A percentile compares a stretch with the other conserved stretches of the same genome.
These are phyloP conservation scores for apple (Malus domestica) DNA, from an alignment of 306 rosid genomes.

Conservation along the genomic window ASM211411v1 NC_041803.1:6576501-6577000, in stretches of 20 bases:
- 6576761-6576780: conserved; percentile 82
- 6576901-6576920: conserved; percentile 91
- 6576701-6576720: conserved; percentile 21
- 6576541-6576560: not conserved
- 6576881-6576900: conserved; percentile 66
- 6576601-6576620: not conserved
- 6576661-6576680: not conserved
- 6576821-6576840: conserved; percentile 10
- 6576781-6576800: conserved; percentile 86
- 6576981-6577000: conserved; percentile 38
- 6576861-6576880: not conserved
- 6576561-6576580: not conserved
- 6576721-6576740: conserved; percentile 95
- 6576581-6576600: not conserved
- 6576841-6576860: conserved; percentile 8
- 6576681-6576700: conserved; percentile 6
- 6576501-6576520: too few species aligned
- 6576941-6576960: conserved; percentile 54
- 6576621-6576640: not conserved
- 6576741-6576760: conserved; percentile 84
- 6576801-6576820: conserved; percentile 14
- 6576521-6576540: not conserved
- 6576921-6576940: conserved; percentile 72
- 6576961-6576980: conserved; percentile 20
- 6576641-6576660: not conserved